Percentiles rank a stretch among this genome's conserved stretches.
Conservation (phyloP, 1,139 yeast genomes). For the Yamadazyma mexicana region DNA sequence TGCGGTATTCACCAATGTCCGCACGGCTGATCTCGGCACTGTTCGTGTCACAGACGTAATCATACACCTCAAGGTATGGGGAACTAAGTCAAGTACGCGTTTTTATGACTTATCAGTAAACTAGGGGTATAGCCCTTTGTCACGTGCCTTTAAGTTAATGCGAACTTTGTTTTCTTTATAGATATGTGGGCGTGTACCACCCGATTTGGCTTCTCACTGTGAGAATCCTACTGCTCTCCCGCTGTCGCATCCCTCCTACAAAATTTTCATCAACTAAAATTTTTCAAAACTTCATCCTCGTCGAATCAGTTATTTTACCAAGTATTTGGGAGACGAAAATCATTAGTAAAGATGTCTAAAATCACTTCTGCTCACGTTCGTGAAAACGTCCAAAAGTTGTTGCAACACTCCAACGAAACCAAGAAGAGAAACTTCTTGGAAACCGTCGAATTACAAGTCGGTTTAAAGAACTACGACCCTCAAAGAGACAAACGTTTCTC, state of each 20-base stretch:
- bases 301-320: constrained; percentile 53
- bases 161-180: no score
- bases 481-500: constrained; percentile 99
- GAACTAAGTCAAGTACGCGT: no score
- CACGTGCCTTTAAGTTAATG: no score
- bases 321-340: constrained; percentile 68
- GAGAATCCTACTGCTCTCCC: background rate
- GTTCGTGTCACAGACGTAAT: background rate
- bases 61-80: no score
- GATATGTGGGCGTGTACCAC: no score
- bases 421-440: constrained; percentile 99
- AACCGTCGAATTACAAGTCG: constrained; percentile 99
- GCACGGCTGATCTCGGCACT: background rate
- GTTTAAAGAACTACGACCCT: constrained; percentile 99
- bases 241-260: constrained; percentile 2
- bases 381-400: constrained; percentile 91
- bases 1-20: background rate
- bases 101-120: no score
- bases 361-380: constrained; percentile 92
- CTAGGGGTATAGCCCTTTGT: no score
- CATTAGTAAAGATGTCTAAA: constrained; percentile 73
- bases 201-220: no score
- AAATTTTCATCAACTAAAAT: constrained; percentile 6
- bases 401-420: constrained; percentile 89
- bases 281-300: constrained; percentile 34